A percentile compares a stretch with the other conserved stretches of the same genome.
phyloP scores from a whole-genome alignment of 225 moss, liverwort and hornwort genomes.

The Straminergon stramineum region DNA sequence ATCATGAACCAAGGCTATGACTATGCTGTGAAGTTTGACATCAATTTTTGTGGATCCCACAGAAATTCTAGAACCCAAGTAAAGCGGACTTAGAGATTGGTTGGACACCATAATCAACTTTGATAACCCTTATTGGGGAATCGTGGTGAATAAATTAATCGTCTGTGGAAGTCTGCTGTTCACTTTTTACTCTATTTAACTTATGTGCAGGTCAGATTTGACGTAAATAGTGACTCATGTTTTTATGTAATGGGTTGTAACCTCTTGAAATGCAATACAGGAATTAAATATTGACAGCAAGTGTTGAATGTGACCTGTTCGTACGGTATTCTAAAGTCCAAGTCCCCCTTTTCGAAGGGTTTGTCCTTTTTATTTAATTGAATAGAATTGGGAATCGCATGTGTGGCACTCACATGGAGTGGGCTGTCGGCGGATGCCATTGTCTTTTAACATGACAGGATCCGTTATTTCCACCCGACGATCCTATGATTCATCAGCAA shows the following conservation, averaged over 20 bases:
- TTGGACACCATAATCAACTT: neutral
- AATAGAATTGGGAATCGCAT: neutral
- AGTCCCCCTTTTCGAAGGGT: neutral
- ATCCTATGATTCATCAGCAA: conserved; percentile 8
- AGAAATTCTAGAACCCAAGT: neutral
- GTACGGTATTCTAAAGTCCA: neutral
- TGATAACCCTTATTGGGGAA: neutral
- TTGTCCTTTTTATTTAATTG: neutral
- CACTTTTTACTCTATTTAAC: neutral
- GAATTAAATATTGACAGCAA: neutral
- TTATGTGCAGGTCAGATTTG: neutral
- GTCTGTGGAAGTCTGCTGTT: neutral
- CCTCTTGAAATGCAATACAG: neutral
- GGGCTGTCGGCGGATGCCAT: neutral
- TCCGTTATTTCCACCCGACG: neutral
- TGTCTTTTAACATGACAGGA: conserved; percentile 7
- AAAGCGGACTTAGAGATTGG: neutral
- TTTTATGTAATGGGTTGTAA: neutral
- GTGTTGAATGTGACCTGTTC: neutral
- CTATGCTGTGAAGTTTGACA: neutral
- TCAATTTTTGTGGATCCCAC: neutral
- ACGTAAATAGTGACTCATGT: neutral
- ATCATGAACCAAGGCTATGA: neutral
- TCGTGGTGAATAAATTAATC: neutral
- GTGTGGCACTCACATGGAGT: neutral